Conservation (phyloP, 805 yeast species). For the Ogataea pilisensis region DNA sequence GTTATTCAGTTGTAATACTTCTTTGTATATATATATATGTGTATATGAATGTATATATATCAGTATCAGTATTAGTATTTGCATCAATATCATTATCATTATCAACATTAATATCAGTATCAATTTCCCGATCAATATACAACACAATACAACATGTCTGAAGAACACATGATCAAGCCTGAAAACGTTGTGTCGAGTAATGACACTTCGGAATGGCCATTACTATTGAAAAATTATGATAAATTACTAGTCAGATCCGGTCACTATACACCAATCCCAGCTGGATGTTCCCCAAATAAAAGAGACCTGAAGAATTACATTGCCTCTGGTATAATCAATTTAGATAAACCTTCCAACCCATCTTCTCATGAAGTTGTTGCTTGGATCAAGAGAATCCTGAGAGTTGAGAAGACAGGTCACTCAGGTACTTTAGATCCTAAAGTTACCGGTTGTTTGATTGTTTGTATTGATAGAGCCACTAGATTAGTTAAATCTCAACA, state of each 20-base stretch:
- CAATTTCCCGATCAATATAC: no score
- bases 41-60: no score
- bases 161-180: constrained; percentile 82
- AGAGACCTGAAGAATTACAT: constrained; percentile 89
- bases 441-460: constrained; percentile 98
- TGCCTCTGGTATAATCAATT: constrained; percentile 92
- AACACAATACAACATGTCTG: constrained; percentile 34
- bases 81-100: no score
- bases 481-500: constrained; percentile 97
- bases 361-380: constrained; percentile 99
- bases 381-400: constrained; percentile 93
- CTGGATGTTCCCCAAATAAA: constrained; percentile 91
- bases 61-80: no score
- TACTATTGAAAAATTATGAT: constrained; percentile 89
- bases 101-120: no score
- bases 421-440: constrained; percentile 96
- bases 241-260: constrained; percentile 91
- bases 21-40: no score
- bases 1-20: no score
- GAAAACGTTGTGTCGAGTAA: constrained; percentile 72
- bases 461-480: constrained; percentile 97
- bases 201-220: constrained; percentile 94
- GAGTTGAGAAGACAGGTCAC: constrained; percentile 98
- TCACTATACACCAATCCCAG: constrained; percentile 95
- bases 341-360: constrained; percentile 98